A percentile compares a stretch with the other conserved stretches of the same genome.
Conservation (phyloP, 1,284 basidiomycete species). For the Pseudomicrostroma phylloplanum region DNA sequence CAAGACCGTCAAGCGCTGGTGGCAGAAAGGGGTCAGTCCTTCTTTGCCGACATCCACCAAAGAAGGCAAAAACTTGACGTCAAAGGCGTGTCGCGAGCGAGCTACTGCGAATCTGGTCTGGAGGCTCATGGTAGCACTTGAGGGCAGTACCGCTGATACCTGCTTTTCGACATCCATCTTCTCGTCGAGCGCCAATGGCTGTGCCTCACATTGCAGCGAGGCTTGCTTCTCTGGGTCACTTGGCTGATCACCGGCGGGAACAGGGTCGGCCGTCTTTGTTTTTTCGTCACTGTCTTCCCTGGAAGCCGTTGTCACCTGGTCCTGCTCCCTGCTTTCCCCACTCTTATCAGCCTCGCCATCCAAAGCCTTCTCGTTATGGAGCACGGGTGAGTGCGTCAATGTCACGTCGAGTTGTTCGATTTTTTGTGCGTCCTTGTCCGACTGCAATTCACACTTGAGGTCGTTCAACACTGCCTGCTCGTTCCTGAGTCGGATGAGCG, state of each 20-base stretch:
- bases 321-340: too few species aligned
- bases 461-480: not conserved
- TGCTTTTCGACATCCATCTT: constrained; percentile 6
- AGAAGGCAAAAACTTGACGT: constrained; percentile 9
- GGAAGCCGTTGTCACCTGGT: too few species aligned
- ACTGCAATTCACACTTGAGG: not conserved
- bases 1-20: constrained; percentile 66
- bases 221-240: too few species aligned
- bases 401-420: too few species aligned
- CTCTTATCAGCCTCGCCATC: too few species aligned
- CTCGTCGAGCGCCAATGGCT: not conserved
- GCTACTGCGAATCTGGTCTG: constrained; percentile 1
- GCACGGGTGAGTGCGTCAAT: too few species aligned
- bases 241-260: too few species aligned
- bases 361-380: too few species aligned
- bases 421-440: too few species aligned
- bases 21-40: constrained; percentile 75
- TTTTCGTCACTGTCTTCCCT: too few species aligned
- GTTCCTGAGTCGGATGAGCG: constrained; percentile 75
- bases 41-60: constrained; percentile 50
- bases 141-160: not conserved
- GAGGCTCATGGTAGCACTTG: not conserved
- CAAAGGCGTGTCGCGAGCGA: constrained; percentile 31
- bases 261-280: too few species aligned
- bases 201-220: too few species aligned